Evolutionary conservation across 371 early-diverging fungal species (phyloP).

Genomic region (Apophysomyces ossiformis): DNA sequence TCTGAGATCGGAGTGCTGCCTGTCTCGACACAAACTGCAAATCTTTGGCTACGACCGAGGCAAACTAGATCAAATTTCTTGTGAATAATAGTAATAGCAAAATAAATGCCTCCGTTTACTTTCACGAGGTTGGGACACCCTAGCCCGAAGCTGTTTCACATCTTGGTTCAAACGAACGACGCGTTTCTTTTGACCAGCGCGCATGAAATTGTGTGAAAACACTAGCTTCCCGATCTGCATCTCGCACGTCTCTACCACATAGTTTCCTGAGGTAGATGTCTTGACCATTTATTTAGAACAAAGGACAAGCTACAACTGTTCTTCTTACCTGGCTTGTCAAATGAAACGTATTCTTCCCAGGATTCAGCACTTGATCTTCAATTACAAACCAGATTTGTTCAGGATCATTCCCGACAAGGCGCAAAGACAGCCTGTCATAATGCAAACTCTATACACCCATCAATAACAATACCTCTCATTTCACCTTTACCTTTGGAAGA

Average conservation of each 20-base stretch:
- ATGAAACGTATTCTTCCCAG: slow-evolving; percentile 68
- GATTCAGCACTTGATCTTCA: slow-evolving; percentile 50
- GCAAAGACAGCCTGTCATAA: slow-evolving; percentile 55
- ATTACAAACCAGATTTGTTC: slow-evolving; percentile 56
- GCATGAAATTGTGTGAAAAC: slow-evolving; percentile 65
- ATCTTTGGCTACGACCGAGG: slow-evolving; percentile 47
- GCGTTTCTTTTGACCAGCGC: slow-evolving; percentile 63
- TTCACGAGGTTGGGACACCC: slow-evolving; percentile 43
- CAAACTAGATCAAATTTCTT: slow-evolving; percentile 31
- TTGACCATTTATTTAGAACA: slow-evolving; percentile 14
- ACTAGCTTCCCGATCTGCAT: slow-evolving; percentile 61
- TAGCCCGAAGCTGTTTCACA: slow-evolving; percentile 35
- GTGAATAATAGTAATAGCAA: background rate
- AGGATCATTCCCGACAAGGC: slow-evolving; percentile 63
- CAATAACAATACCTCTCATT: background rate
- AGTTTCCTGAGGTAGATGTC: slow-evolving; percentile 68
- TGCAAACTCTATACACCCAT: slow-evolving; percentile 41
- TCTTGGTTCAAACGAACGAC: slow-evolving; percentile 62
- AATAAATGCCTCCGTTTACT: slow-evolving; percentile 24
- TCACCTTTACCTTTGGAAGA: slow-evolving; percentile 55
- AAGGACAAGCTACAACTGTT: background rate
- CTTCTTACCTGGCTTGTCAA: slow-evolving; percentile 65
- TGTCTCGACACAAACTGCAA: slow-evolving; percentile 40
- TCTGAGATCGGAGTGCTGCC: slow-evolving; percentile 22
- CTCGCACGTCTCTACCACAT: slow-evolving; percentile 66